phyloP scores from a whole-genome alignment of 2,329 filamentous ascomycete species.

The Metarhizium rileyi region DNA sequence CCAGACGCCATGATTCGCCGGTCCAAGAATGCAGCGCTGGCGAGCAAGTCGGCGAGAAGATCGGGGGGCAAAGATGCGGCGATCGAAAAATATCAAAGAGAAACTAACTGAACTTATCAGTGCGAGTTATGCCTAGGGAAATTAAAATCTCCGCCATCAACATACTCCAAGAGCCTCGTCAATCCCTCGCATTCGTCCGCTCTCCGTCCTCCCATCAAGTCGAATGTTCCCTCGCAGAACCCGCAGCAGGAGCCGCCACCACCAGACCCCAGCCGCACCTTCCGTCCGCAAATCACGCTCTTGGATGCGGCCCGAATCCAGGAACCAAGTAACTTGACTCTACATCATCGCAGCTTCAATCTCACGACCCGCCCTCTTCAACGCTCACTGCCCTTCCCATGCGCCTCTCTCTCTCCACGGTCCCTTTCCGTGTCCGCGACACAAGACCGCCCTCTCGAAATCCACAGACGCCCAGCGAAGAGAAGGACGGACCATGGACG shows the following conservation, averaged over 20 bases:
- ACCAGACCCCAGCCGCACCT: neutral
- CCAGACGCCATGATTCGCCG: neutral
- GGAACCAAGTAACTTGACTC: neutral
- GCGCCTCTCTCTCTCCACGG: neutral
- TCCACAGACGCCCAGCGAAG: too few species aligned
- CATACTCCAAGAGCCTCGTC: too few species aligned
- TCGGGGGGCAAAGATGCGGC: too few species aligned
- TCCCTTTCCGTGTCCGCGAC: neutral
- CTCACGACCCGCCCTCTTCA: neutral
- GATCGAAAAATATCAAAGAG: too few species aligned
- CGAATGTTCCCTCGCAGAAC: neutral
- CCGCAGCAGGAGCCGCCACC: neutral
- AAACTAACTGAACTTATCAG: too few species aligned
- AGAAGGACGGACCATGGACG: slow-evolving; percentile 10
- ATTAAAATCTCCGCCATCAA: too few species aligned
- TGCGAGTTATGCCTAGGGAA: too few species aligned
- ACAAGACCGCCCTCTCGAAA: too few species aligned
- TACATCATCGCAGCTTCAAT: neutral
- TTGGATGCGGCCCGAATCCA: neutral
- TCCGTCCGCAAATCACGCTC: neutral
- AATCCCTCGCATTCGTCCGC: neutral
- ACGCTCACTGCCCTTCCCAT: neutral
- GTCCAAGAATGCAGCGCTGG: neutral
- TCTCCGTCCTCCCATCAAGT: neutral
- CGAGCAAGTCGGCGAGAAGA: too few species aligned